Percentiles rank a stretch among this genome's conserved stretches.
Conservation (phyloP, 2,329 filamentous ascomycete genomes). For the Aspergillus pseudonomiae region DNA sequence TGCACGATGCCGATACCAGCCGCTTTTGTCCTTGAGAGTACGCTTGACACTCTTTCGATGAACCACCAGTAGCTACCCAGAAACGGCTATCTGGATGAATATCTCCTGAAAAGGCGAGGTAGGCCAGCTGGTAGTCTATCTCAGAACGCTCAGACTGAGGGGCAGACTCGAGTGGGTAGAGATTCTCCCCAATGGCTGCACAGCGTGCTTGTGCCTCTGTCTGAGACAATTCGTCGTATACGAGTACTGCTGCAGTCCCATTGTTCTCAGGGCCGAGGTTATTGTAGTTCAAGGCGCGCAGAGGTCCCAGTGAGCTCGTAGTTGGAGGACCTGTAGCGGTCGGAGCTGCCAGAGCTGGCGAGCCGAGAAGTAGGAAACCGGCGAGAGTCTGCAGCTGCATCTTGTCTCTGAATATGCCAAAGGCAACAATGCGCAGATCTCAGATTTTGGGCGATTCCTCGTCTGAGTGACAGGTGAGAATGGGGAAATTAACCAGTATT, state of each 20-base stretch:
- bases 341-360: slow-evolving; percentile 17
- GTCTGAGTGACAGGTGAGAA: not conserved
- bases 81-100: slow-evolving; percentile 16
- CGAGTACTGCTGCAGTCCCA: slow-evolving; percentile 27
- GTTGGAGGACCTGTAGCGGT: slow-evolving; percentile 9
- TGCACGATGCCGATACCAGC: slow-evolving; percentile 16
- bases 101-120: slow-evolving; percentile 22
- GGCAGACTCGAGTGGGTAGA: slow-evolving; percentile 18
- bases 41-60: slow-evolving; percentile 17
- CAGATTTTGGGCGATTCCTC: not conserved
- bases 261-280: slow-evolving; percentile 28
- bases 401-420: slow-evolving; percentile 5
- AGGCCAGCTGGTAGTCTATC: slow-evolving; percentile 29
- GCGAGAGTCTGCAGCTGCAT: slow-evolving; percentile 19
- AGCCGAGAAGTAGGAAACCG: slow-evolving; percentile 15
- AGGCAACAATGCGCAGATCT: not conserved
- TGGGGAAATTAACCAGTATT: not conserved
- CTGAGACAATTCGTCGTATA: slow-evolving; percentile 17
- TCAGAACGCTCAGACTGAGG: slow-evolving; percentile 19
- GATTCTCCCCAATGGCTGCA: slow-evolving; percentile 26
- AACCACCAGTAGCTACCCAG: slow-evolving; percentile 19
- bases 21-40: slow-evolving; percentile 20
- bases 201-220: slow-evolving; percentile 21
- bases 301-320: slow-evolving; percentile 20
- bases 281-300: slow-evolving; percentile 30